phyloP scores from a whole-genome alignment of 2,329 filamentous ascomycete species.

The Acarospora socialis region DNA sequence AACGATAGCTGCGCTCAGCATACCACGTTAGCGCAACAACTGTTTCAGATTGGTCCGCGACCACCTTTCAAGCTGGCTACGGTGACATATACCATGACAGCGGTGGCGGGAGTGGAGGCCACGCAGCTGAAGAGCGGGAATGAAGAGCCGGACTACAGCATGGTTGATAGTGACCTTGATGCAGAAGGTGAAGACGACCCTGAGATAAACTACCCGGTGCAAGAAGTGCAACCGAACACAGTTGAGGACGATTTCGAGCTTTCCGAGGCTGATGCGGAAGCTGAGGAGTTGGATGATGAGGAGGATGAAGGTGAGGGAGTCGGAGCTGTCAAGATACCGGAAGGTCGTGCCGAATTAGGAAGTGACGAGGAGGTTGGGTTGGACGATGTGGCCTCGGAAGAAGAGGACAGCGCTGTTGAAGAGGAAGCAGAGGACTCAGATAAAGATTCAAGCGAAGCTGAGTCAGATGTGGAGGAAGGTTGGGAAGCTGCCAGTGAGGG shows the following conservation, averaged over 20 bases:
- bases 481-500: constrained; percentile 34
- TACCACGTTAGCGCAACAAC: too few species aligned
- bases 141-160: constrained; percentile 15
- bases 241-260: constrained; percentile 23
- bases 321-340: constrained; percentile 24
- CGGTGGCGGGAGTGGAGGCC: constrained; percentile 10
- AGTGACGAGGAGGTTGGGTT: constrained; percentile 27
- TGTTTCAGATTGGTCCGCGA: too few species aligned
- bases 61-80: constrained; percentile 15
- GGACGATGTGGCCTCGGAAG: constrained; percentile 30
- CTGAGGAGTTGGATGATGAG: constrained; percentile 19
- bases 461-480: constrained; percentile 42
- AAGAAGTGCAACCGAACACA: constrained; percentile 10
- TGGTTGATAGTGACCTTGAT: constrained; percentile 17
- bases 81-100: constrained; percentile 6
- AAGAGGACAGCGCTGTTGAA: constrained; percentile 23
- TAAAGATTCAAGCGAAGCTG: constrained; percentile 34
- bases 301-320: constrained; percentile 25
- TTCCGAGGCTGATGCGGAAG: constrained; percentile 22
- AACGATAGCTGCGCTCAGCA: too few species aligned
- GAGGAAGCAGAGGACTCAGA: constrained; percentile 28
- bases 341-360: constrained; percentile 20
- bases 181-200: constrained; percentile 11
- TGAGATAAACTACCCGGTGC: constrained; percentile 14
- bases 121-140: constrained; percentile 8